Evolutionary conservation across 139 green algal genomes (phyloP), one percentile per base, ranked within the genome.

Genomic region (Monoraphidium neglectum): DNA sequence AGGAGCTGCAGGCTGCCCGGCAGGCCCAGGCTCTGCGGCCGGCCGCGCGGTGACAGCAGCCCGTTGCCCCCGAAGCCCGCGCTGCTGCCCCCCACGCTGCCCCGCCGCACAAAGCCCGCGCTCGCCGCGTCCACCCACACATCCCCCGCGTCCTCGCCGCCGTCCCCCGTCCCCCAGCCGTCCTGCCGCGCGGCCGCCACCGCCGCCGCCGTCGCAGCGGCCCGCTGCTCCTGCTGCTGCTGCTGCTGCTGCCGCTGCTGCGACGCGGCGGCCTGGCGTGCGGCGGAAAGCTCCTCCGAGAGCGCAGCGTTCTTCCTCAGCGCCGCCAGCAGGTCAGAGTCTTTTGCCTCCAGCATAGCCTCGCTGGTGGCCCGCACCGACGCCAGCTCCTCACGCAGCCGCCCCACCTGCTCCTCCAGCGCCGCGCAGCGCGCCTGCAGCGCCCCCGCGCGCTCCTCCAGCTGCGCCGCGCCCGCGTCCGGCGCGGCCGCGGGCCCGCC

Each of bases 281-380:
- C 43, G 8, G 43, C 40, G 3, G 54, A 36, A 12, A 83, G 53
- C n/a, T 83, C 78, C 54, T 79, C 78, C 36, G 4, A 24, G 8
- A 78, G 69, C 43, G 36, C 4, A 13, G 72, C 64, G 18, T 65
- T 70, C 66, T 79, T 79, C 21, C 78, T 54, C 56, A 83, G 43
- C 24, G 78, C 59, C 26, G 28, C 38, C 1, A 87, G 74, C 70
- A 87, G 77, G 64, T 87, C 77, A 6, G 72, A 75, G 54, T 87
- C 82, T 53, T 87, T 87, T 30, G 70, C 64, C 67, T 84, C 82
- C 70, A 87, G 56, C 78, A 87, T 74, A 15, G 59, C 40, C 49
- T 87, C 82, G 4, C 6, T 73, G 23, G 77, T 70, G 30, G 46
- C 30, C 18, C 36, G 47, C 2, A 49, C 56, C 1, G 63, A 33